Percentiles rank a stretch among this genome's conserved stretches.
phyloP scores from a whole-genome alignment of 306 rosid species.

The Morella rubra region DNA sequence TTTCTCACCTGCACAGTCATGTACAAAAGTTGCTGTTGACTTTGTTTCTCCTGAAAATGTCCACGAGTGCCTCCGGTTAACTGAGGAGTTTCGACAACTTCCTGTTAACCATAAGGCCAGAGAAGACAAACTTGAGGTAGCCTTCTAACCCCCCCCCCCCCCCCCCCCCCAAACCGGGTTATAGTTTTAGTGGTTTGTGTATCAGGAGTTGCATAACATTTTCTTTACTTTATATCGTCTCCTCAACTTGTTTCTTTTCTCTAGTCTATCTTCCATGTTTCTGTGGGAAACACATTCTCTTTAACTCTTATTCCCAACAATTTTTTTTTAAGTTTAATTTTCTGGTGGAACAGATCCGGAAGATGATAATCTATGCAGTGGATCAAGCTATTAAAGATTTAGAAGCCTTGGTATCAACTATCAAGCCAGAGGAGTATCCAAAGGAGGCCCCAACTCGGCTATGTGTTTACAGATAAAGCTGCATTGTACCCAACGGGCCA shows the following conservation, averaged over 20 bases:
- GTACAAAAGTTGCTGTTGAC: constrained; percentile 83
- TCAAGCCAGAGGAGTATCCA: background rate
- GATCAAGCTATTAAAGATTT: constrained; percentile 58
- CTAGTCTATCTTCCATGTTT: background rate
- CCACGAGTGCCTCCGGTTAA: constrained; percentile 69
- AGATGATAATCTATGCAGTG: constrained; percentile 69
- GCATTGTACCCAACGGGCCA: background rate
- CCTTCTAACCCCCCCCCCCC: background rate
- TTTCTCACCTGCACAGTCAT: constrained; percentile 50
- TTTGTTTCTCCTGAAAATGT: constrained; percentile 82
- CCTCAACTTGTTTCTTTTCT: background rate
- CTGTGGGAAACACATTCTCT: background rate
- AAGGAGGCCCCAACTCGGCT: constrained; percentile 8
- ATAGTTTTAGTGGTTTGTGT: background rate
- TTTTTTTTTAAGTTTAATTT: background rate
- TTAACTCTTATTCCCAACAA: constrained; percentile 5
- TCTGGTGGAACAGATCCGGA: constrained; percentile 64
- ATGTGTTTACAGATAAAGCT: background rate
- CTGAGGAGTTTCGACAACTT: constrained; percentile 67
- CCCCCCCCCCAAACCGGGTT: no score
- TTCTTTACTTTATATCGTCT: background rate
- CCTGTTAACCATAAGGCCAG: constrained; percentile 74
- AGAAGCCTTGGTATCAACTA: constrained; percentile 21
- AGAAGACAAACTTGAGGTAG: constrained; percentile 89
- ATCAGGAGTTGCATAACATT: background rate